Evolutionary conservation across 495 filamentous ascomycete species (phyloP), one percentile per base, ranked within the genome.

Genomic region (Penicillium roqueforti): DNA sequence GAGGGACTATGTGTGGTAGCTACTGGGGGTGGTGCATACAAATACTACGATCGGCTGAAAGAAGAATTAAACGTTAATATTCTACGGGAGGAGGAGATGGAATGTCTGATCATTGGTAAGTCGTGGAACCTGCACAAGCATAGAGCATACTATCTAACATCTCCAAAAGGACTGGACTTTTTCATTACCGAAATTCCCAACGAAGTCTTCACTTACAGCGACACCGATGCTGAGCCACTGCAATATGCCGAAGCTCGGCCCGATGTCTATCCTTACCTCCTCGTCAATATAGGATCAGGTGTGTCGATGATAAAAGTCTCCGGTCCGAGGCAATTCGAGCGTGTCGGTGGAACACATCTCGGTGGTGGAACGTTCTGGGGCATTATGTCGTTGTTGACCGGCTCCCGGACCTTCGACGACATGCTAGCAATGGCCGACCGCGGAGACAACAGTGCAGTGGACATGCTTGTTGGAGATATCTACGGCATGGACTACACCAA

Each of bases 261-360:
- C 19, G 83, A 92, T 57, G 87, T 95, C 39, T 98, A 98, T 68
- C 93, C 93, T 0, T 98, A 98, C 65, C 83, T 98, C 19, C 84
- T 98, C 29, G 93, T 98, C 51, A 98, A 98, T 72, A 98, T 98
- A 59, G 93, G 93, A n/a, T 97, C 92, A 26, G 93, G 93, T 26
- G 93, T 98, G 10, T 91, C 86, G n/a, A 97, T 98, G 81, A 87
- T 98, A 69, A 98, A 97, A 67, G 93, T 98, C 5, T 92, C 88
- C 1, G 92, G 91, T 0, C 91, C 91, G 18, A 81, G 83, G 25
- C 76, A 88, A 51, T 97, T 86, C 69, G 75, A 92, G 64, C 88
- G 93, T 60, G 90, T 98, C 22, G 93, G 95, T 19, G 93, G 93
- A 29, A 97, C 92, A 4, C 95, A 92, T 19, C 80, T 98, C 3